phyloP scores from a whole-genome alignment of 2,329 filamentous ascomycete species.

The Grosmannia penicillata region DNA sequence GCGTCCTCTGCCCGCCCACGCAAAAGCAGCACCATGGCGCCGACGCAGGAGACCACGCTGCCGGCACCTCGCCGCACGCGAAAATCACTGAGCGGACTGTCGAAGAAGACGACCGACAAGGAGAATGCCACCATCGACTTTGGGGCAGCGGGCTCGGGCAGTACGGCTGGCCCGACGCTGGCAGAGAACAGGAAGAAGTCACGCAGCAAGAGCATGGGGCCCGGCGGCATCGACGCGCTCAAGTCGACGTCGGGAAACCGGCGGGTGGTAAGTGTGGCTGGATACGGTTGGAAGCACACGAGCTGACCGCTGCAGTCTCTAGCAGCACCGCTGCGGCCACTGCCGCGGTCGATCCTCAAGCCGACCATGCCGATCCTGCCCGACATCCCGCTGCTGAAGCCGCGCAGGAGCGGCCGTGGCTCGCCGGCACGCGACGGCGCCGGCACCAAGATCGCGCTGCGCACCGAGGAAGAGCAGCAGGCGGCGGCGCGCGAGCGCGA shows the following conservation, averaged over 20 bases:
- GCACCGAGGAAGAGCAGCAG: slow-evolving; percentile 57
- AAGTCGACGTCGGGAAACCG: slow-evolving; percentile 63
- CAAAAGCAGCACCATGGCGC: slow-evolving; percentile 20
- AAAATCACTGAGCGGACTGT: slow-evolving; percentile 55
- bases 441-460: slow-evolving; percentile 45
- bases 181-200: slow-evolving; percentile 50
- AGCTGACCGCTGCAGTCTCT: slow-evolving; percentile 28
- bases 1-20: neutral
- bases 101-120: slow-evolving; percentile 46
- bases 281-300: slow-evolving; percentile 15
- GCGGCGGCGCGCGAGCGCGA: slow-evolving; percentile 54
- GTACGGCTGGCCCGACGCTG: slow-evolving; percentile 23
- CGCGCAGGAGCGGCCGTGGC: slow-evolving; percentile 14
- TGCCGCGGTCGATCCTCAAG: slow-evolving; percentile 63
- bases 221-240: slow-evolving; percentile 73
- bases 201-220: slow-evolving; percentile 90
- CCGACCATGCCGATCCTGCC: slow-evolving; percentile 54
- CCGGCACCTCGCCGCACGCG: slow-evolving; percentile 44
- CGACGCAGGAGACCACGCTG: slow-evolving; percentile 30
- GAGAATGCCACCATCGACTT: slow-evolving; percentile 65
- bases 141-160: slow-evolving; percentile 19
- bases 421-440: slow-evolving; percentile 15
- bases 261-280: slow-evolving; percentile 48
- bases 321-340: slow-evolving; percentile 33
- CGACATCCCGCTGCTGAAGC: slow-evolving; percentile 53